Conservation (phyloP, 2,329 filamentous ascomycete genomes). For the Arthrobotrys pseudoclavata region DNA sequence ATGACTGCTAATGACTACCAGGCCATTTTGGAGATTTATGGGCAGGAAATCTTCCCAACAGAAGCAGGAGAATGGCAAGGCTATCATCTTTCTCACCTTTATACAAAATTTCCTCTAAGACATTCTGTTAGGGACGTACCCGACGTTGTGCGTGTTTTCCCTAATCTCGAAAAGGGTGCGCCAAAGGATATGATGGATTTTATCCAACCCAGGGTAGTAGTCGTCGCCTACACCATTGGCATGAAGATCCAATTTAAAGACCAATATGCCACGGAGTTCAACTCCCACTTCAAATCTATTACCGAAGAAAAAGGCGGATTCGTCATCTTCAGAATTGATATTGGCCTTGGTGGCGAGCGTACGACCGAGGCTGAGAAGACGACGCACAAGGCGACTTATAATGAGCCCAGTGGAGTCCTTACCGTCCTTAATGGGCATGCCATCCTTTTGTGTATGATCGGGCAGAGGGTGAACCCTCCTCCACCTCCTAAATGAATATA, state of each 20-base stretch:
- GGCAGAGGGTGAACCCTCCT: neutral
- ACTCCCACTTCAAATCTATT: conserved; percentile 34
- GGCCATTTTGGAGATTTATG: conserved; percentile 16
- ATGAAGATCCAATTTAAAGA: conserved; percentile 29
- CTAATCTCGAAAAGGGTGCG: conserved; percentile 15
- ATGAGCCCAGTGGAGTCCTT: conserved; percentile 18
- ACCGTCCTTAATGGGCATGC: conserved; percentile 20
- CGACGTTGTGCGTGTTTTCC: conserved; percentile 20
- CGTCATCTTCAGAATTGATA: conserved; percentile 26
- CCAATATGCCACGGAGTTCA: conserved; percentile 22
- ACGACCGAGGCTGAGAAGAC: conserved; percentile 16
- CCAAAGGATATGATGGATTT: conserved; percentile 27
- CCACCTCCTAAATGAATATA: neutral
- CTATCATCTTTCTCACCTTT: neutral
- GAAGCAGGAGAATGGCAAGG: conserved; percentile 20
- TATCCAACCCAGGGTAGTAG: conserved; percentile 14
- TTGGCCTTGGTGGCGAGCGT: conserved; percentile 15
- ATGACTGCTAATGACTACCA: conserved; percentile 27
- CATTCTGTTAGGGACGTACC: conserved; percentile 25
- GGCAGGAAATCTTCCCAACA: neutral
- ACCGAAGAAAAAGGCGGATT: conserved; percentile 13
- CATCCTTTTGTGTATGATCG: conserved; percentile 26
- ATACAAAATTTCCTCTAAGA: neutral
- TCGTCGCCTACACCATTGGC: conserved; percentile 27
- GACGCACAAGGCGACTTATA: conserved; percentile 31